Evolutionary conservation across 2,329 filamentous ascomycete genomes (phyloP).

Genomic region (Botrytis medusae): DNA sequence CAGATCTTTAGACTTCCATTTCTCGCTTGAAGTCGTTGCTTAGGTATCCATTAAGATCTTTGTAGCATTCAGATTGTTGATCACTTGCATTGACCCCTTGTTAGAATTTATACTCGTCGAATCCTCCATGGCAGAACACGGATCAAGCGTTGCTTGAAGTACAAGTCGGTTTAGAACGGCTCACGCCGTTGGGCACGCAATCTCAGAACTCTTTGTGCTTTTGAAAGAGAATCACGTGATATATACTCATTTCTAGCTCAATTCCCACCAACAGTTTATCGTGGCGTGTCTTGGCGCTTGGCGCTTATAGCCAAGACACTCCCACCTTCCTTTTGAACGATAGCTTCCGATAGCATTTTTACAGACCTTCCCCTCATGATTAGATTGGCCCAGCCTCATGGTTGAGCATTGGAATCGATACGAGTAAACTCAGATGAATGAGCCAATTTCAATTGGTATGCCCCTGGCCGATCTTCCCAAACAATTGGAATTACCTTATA

Average conservation of each 20-base stretch:
- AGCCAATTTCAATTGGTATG: not conserved
- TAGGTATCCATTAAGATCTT: not conserved
- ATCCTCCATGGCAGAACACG: not conserved
- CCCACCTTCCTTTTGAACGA: conserved; percentile 14
- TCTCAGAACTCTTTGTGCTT: not conserved
- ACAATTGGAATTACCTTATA: conserved; percentile 14
- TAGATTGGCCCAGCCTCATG: conserved; percentile 1
- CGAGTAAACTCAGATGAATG: conserved; percentile 1
- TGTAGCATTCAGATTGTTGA: not conserved
- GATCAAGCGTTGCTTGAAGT: not conserved
- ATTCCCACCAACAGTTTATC: not conserved
- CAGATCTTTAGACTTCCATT: not conserved
- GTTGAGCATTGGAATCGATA: not conserved
- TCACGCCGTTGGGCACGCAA: not conserved
- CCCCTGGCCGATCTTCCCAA: not conserved
- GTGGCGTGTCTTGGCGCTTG: conserved; percentile 17
- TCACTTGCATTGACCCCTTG: not conserved
- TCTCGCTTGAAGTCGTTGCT: not conserved
- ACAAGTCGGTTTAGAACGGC: not conserved
- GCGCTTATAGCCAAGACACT: conserved; percentile 8
- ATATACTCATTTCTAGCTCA: not conserved
- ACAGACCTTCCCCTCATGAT: conserved; percentile 14
- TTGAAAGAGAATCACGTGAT: not conserved
- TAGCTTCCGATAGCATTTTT: conserved; percentile 8
- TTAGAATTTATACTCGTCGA: too few species aligned